Evolutionary conservation across 1,139 yeast genomes (phyloP), one percentile per base, ranked within the genome.

Genomic region (Kodamaea alishanica): DNA sequence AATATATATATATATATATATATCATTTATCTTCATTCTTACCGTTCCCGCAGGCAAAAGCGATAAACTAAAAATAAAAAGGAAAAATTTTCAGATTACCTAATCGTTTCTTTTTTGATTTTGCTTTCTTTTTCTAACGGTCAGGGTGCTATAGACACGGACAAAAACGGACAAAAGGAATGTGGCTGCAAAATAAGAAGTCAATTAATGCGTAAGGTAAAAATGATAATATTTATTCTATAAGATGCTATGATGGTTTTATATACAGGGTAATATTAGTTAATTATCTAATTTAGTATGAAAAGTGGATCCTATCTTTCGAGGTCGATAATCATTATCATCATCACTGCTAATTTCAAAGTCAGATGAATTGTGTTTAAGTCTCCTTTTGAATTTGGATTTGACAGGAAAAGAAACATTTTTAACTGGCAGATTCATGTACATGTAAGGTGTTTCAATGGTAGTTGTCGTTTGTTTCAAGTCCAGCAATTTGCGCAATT

Each of bases 331-430:
- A 15, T 15, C 20, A 15, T n/a, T n/a, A n/a, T 15, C 20, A 15
- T 15, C 20, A 15, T 15, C 20, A 15, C 20, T 15, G 4, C 30
- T 22, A 7, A 22, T 11, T 2, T 10, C 30, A 29, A 29, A 29
- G 24, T 34, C 37, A 6, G 37, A 28, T 7, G 33, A 29, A 8
- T 12, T 31, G 11, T 22, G 26, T 8, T 28, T 12, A 1, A 8
- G 23, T 8, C 33, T 22, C 11, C 37, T 23, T 11, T 29, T 34
- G 33, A 34, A 34, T 8, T 22, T 30, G 7, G 30, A 15, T 12
- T 33, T 26, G 2, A 26, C 9, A 11, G 35, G 35, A 8, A 26
- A 26, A 7, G 35, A 26, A 22, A n/a, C 4, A 15, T 15, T 15
- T 15, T 15, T 15, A 3, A 15, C 20, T 15, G 20, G 20, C 20